Base-by-base conservation (phyloP, 139 green algal genomes). In the Desmodesmus armatus region DNA sequence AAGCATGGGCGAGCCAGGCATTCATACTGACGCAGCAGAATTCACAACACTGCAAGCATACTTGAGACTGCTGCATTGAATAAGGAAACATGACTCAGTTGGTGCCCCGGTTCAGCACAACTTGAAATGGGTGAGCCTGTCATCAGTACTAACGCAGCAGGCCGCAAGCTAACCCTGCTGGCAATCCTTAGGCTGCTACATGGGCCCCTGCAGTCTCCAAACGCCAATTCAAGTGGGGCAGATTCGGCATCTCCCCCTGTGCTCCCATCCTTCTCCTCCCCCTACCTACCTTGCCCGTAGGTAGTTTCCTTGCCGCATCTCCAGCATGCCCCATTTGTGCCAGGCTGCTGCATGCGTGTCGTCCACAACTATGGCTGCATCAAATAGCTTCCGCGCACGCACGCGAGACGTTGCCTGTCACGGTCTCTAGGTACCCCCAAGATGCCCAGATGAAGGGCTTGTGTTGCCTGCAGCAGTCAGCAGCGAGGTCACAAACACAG, bases 241-340 rank as follows among this genome's bases (percentile, higher is more conserved):
- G n/a, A n/a, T n/a, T n/a, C n/a, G n/a, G n/a, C n/a, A n/a, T n/a
- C n/a, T n/a, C n/a, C n/a, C n/a, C n/a, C n/a, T n/a, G 19, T 23
- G 47, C 47, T 58, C 47, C 0, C 13, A 13, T 91, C 62, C 5
- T 91, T 88, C 41, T 88, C 89, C 40, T 90, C 49, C n/a, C 92
- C 88, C 53, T 91, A 75, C 40, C 90, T 87, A 40, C 93, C 80
- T 79, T 3, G 97, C 97, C 1, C 89, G 87, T 47, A 91, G 62
- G 70, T 94, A 94, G 87, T 99, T 97, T 39, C 97, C 97, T 79
- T 97, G 75, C 21, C 70, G 71, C 91, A 96, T 96, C 91, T 99
- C 97, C 83, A 99, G 91, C 87, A 97, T 91, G 13, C 96, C 97
- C 97, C 97, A 99, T 63, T 95, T 96, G 89, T 99, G 97, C 94